Percentiles rank a stretch among this genome's conserved stretches.
Conservation (phyloP, 495 filamentous ascomycete species). For the Jackrogersella multiformis region DNA sequence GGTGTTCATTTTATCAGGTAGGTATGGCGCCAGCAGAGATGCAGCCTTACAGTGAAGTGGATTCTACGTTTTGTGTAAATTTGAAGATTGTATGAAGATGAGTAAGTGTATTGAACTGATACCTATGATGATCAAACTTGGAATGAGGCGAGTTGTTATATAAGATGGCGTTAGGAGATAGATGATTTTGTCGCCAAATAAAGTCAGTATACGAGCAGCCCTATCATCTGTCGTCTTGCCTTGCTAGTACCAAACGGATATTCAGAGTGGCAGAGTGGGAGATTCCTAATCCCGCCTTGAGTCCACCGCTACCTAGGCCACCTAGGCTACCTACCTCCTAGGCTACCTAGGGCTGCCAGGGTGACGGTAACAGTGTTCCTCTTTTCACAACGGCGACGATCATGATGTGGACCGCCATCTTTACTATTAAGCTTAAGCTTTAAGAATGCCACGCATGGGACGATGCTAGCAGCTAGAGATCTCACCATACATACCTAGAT, state of each 20-base stretch:
- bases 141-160: conserved; percentile 37
- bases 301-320: too few relatives aligned
- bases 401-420: conserved; percentile 24
- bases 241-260: conserved; percentile 19
- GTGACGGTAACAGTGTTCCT: conserved; percentile 23
- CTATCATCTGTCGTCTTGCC: conserved; percentile 25
- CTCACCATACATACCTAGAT: too few relatives aligned
- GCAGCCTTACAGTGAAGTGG: not conserved
- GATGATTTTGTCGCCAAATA: conserved; percentile 10
- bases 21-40: conserved; percentile 32
- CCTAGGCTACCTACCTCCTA: too few relatives aligned
- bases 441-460: conserved; percentile 21
- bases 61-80: not conserved
- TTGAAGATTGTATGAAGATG: conserved; percentile 10
- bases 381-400: conserved; percentile 22
- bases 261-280: conserved; percentile 6
- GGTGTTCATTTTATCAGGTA: conserved; percentile 27
- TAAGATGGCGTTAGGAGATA: conserved; percentile 34
- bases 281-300: conserved; percentile 24
- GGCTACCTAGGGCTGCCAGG: too few relatives aligned
- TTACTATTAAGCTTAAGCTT: conserved; percentile 18
- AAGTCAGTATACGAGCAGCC: conserved; percentile 33
- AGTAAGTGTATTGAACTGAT: conserved; percentile 14
- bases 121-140: conserved; percentile 15
- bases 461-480: conserved; percentile 11